These are phyloP conservation scores for Emericellopsis atlantica DNA, from an alignment of 2,329 filamentous ascomycete genomes.

Conservation along the genomic window DNA sequence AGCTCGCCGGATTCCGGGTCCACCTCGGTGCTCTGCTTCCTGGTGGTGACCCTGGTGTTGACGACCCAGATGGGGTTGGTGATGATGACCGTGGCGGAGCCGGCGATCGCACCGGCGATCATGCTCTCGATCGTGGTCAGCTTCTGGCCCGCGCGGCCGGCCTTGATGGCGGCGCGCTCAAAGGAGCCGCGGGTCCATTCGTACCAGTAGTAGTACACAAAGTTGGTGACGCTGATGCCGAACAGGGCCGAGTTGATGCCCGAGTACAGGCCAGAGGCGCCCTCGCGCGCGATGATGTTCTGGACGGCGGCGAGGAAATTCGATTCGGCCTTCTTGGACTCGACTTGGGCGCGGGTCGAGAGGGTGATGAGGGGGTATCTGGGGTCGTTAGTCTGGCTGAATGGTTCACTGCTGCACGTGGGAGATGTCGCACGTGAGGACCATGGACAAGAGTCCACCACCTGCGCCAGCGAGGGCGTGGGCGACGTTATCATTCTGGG, in stretches of 20 bases:
- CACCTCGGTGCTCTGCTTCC: slow-evolving; percentile 45
- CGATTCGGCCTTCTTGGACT: slow-evolving; percentile 84
- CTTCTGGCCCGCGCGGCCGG: slow-evolving; percentile 64
- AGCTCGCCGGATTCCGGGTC: slow-evolving; percentile 24
- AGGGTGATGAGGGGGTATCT: slow-evolving; percentile 95
- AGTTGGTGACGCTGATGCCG: slow-evolving; percentile 97
- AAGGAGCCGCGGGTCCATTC: slow-evolving; percentile 91
- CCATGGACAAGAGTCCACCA: slow-evolving; percentile 89
- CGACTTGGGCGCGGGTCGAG: slow-evolving; percentile 93
- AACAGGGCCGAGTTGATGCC: slow-evolving; percentile 91
- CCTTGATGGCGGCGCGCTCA: slow-evolving; percentile 60
- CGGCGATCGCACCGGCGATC: slow-evolving; percentile 87
- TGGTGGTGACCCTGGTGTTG: slow-evolving; percentile 95
- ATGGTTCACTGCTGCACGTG: slow-evolving; percentile 3
- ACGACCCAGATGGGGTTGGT: slow-evolving; percentile 99
- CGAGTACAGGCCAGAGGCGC: slow-evolving; percentile 77
- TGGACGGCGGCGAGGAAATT: slow-evolving; percentile 73
- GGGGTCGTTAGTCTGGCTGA: slow-evolving; percentile 3
- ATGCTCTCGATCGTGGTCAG: slow-evolving; percentile 89
- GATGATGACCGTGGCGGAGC: slow-evolving; percentile 84
- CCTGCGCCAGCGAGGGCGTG: slow-evolving; percentile 89
- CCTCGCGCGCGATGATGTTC: slow-evolving; percentile 84
- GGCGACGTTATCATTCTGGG: slow-evolving; percentile 92
- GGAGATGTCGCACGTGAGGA: slow-evolving; percentile 59
- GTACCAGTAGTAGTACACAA: slow-evolving; percentile 99